Evolutionary conservation across 768 basidiomycete genomes (phyloP).

Genomic region (Melanogaster broomeanus): DNA sequence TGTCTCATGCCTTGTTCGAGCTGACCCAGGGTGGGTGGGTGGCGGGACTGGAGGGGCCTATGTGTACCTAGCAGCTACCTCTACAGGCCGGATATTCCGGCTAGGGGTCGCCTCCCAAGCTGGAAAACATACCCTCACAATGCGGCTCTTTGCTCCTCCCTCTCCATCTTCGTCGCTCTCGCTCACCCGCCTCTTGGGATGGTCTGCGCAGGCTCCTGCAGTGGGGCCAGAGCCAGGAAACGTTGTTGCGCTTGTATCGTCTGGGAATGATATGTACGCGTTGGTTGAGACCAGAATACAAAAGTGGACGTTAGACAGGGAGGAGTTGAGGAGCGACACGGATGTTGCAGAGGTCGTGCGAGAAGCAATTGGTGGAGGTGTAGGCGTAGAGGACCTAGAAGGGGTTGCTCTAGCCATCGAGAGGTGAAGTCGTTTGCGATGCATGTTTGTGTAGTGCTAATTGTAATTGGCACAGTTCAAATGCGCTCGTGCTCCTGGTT

Average conservation of each 20-base stretch:
- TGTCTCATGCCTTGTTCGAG: slow-evolving; percentile 66
- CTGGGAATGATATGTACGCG: slow-evolving; percentile 63
- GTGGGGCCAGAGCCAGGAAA: slow-evolving; percentile 54
- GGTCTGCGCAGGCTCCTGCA: slow-evolving; percentile 40
- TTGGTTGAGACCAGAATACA: slow-evolving; percentile 69
- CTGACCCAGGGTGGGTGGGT: slow-evolving; percentile 49
- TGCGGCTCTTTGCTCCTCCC: slow-evolving; percentile 57
- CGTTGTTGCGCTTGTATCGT: slow-evolving; percentile 61
- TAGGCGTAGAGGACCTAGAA: slow-evolving; percentile 66
- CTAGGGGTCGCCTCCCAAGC: slow-evolving; percentile 65
- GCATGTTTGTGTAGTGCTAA: slow-evolving; percentile 1
- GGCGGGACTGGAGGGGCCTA: slow-evolving; percentile 8
- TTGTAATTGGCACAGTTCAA: slow-evolving; percentile 37
- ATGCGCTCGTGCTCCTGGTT: slow-evolving; percentile 59
- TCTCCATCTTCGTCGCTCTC: slow-evolving; percentile 45
- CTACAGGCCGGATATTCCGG: slow-evolving; percentile 65
- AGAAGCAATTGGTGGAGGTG: slow-evolving; percentile 46
- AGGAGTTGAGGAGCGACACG: slow-evolving; percentile 58
- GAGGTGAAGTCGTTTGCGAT: slow-evolving; percentile 40
- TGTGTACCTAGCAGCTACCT: slow-evolving; percentile 65
- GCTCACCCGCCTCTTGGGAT: slow-evolving; percentile 43
- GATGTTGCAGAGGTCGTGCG: slow-evolving; percentile 55
- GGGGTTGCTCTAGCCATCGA: slow-evolving; percentile 69
- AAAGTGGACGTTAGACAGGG: slow-evolving; percentile 57
- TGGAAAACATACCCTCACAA: slow-evolving; percentile 63